Conservation (phyloP, 257 asterid genomes). For the Avicennia marina region DNA sequence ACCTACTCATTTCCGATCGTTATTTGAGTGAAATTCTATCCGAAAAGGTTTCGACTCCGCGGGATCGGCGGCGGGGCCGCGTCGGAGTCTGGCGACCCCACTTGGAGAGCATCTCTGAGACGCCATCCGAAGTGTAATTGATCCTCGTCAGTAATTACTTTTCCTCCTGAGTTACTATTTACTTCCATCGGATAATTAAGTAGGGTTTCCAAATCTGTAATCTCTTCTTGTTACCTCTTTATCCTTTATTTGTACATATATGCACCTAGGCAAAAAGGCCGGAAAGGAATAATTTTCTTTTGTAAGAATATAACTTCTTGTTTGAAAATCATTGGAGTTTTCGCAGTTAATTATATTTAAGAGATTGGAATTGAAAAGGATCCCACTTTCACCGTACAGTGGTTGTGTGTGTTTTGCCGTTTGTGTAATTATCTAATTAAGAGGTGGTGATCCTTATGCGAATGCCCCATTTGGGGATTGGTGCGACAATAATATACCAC, state of each 20-base stretch:
- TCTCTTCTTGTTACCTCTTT: background rate
- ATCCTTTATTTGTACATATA: slow-evolving; percentile 29
- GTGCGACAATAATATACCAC: slow-evolving; percentile 8
- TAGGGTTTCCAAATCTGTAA: slow-evolving; percentile 34
- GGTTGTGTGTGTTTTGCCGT: background rate
- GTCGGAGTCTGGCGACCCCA: slow-evolving; percentile 84
- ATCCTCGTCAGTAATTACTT: background rate
- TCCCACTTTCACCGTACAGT: slow-evolving; percentile 19
- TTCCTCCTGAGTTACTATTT: too few relatives aligned
- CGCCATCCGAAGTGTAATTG: slow-evolving; percentile 38
- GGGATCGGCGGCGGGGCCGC: slow-evolving; percentile 87
- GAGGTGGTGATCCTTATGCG: too few relatives aligned
- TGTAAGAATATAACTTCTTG: background rate
- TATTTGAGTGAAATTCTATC: slow-evolving; percentile 78
- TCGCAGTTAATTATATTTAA: background rate
- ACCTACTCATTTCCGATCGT: slow-evolving; percentile 44
- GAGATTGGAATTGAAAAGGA: slow-evolving; percentile 20
- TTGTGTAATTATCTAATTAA: background rate
- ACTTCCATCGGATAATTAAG: slow-evolving; percentile 16
- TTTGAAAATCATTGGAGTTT: background rate
- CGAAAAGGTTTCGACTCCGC: slow-evolving; percentile 56
- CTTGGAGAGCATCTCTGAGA: slow-evolving; percentile 79
- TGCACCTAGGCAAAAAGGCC: slow-evolving; percentile 19
- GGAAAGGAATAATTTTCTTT: background rate
- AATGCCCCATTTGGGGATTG: too few relatives aligned